These are phyloP conservation scores for Coffea eugenioides DNA, from an alignment of 257 asterid genomes.

Conservation along the genomic window DNA sequence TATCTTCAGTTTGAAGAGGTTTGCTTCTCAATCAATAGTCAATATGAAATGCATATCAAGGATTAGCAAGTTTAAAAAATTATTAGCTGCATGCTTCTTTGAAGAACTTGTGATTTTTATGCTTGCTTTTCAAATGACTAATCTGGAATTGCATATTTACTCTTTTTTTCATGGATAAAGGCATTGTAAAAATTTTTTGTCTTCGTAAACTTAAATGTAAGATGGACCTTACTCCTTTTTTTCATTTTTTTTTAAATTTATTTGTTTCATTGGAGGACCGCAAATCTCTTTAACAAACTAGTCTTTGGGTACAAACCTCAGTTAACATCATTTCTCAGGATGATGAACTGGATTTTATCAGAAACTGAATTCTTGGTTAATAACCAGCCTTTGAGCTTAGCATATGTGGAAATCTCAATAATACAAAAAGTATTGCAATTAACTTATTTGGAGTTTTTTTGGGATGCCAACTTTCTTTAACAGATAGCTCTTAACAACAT, in stretches of 20 bases:
- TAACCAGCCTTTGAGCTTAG: background rate
- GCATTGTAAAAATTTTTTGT: background rate
- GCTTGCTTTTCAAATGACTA: background rate
- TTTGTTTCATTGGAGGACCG: too few species aligned
- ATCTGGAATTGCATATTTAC: background rate
- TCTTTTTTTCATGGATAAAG: background rate
- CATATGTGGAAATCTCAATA: background rate
- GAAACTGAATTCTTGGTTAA: background rate
- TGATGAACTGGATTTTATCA: background rate
- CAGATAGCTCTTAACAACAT: slow-evolving; percentile 73
- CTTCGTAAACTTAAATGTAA: background rate
- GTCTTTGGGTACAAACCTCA: too few species aligned
- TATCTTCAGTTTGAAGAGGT: slow-evolving; percentile 89
- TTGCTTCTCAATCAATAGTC: slow-evolving; percentile 13
- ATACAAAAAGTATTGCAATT: background rate
- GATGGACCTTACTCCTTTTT: background rate
- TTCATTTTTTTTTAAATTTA: too few species aligned
- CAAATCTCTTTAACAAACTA: too few species aligned
- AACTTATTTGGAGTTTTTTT: too few species aligned
- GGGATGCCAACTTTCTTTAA: slow-evolving; percentile 14
- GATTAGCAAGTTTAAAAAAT: background rate
- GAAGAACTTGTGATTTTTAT: background rate
- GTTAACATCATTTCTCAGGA: too few species aligned
- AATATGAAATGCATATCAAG: background rate
- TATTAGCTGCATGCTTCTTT: background rate